Percentiles rank a stretch among this genome's conserved stretches.
These are phyloP conservation scores for Syzygium malaccense DNA, from an alignment of 441 rosid genomes.

Conservation along the genomic window DNA sequence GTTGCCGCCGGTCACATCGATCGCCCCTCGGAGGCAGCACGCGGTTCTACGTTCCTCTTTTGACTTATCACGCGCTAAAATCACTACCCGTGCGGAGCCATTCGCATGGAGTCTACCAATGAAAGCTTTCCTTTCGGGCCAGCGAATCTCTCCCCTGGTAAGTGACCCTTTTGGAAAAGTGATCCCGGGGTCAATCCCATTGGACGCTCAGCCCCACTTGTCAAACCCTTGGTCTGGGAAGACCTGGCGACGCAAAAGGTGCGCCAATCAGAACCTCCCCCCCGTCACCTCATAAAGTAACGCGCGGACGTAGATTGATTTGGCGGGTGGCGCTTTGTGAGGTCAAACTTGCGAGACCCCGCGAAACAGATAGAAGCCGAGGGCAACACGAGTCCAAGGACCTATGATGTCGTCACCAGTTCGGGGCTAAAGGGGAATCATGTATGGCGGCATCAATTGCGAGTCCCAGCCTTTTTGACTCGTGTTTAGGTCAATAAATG, in stretches of 20 bases:
- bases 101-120: background rate
- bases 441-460: background rate
- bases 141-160: background rate
- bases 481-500: too few relatives aligned
- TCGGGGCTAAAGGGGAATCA: background rate
- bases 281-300: too few relatives aligned
- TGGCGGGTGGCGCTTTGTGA: background rate
- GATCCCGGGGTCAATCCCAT: background rate
- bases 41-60: rapidly evolving
- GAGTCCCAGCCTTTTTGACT: background rate
- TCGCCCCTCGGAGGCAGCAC: rapidly evolving
- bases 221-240: background rate
- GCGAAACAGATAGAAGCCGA: background rate
- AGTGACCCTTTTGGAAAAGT: background rate
- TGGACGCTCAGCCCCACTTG: background rate
- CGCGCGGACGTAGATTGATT: background rate
- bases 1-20: rapidly evolving
- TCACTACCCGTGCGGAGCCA: too few relatives aligned
- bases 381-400: rapidly evolving
- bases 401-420: background rate
- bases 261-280: background rate
- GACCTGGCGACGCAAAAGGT: background rate
- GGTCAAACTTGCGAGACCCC: background rate
- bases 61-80: background rate
- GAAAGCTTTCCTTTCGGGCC: background rate